Base-by-base conservation (phyloP, 2,329 filamentous ascomycete species). In the Alternaria alternata region DNA sequence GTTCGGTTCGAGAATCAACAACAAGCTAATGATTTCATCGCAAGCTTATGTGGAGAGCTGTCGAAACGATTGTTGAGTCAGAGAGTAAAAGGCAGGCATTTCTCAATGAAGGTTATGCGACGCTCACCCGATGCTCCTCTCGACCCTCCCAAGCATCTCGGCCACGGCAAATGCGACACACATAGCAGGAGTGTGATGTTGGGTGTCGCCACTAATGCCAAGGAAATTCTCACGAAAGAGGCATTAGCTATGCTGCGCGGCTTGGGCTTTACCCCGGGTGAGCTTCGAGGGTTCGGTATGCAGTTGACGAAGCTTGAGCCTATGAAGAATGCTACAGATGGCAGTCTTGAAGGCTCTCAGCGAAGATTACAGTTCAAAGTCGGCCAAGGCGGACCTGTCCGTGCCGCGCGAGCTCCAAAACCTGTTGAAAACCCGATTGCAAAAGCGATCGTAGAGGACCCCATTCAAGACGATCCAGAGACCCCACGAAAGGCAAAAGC, bases 81-180 rank as follows among this genome's bases (percentile, higher is more conserved):
- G 75, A 85, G 89, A 30, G 93, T 97, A 53, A 96, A 91, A 72
- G 95, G 95, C 14, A 91, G 87, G 66, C 92, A 96, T 63, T 83
- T 99, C 51, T 97, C 93, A 0, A 88, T 99, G 84, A 98, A 97
- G 75, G 90, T 99, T 61, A 97, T 99, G 93, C 87, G 91, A 63
- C 88, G 94, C 62, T 88, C 94, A 16, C 83, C 89, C 22, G 91
- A 97, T 79, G 94, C 95, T 16, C 95, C 95, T 0, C 80, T 97
- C 16, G 94, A 98, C 75, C 93, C 95, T 2, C 88, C 90, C 0
- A 99, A 99, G 74, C 93, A 97, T 79, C 84, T 99, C 1, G 95
- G 95, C 0, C 95, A 98, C 78, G 95, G 95, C 1, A 94, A 93
- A 78, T 99, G 95, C 73, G 95, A 99, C 74, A 91, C 89, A 0